Base-by-base conservation (phyloP, 345 rosid species). In the Citrus hindsii region DNA sequence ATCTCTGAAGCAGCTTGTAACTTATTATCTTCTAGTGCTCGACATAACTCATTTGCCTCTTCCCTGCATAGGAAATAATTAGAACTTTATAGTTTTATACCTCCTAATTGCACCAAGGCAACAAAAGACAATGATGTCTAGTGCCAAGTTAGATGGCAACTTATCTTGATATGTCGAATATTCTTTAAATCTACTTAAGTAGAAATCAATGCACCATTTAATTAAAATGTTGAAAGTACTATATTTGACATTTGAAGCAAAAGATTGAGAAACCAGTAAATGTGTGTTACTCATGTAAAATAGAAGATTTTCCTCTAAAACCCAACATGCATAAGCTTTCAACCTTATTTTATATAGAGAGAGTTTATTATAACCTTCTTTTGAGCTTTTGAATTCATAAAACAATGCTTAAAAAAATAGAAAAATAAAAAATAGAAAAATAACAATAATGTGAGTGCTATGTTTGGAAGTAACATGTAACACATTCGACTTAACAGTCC, bases 21-120 rank as follows among this genome's bases (percentile, higher is more conserved):
- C 19, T 75, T 77, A 1, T 89, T 87, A 8, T 90, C 97, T 82
- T 94, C 97, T 33, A 91, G 62, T 8, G 98, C 90, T 78, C 83
- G 81, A 77, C 98, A 96, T 71, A 94, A 74, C 80, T 94, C 98
- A 75, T 92, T 92, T 0, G 92, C 94, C 84, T 95, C 97, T 87
- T 94, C 98, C 87, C 95, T 94, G 83, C 65, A 35, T 30, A 32
- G 0, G 37, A 0, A 38, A 27, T 37, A 30, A 22, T 35, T 6
- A 46, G 22, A 75, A 33, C 19, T 24, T 14, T 35, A 37, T 42
- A 69, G 46, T 40, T 51, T 28, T 27, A 16, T 40, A 48, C 60
- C 18, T 6, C 27, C 25, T 18, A 16, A 46, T 48, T 48, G 22
- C 30, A 28, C 21, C 0, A 8, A 46, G 58, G 37, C 22, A 12